phyloP scores from a whole-genome alignment of 148 eudicot genomes.

The Nepenthes gracilis region DNA sequence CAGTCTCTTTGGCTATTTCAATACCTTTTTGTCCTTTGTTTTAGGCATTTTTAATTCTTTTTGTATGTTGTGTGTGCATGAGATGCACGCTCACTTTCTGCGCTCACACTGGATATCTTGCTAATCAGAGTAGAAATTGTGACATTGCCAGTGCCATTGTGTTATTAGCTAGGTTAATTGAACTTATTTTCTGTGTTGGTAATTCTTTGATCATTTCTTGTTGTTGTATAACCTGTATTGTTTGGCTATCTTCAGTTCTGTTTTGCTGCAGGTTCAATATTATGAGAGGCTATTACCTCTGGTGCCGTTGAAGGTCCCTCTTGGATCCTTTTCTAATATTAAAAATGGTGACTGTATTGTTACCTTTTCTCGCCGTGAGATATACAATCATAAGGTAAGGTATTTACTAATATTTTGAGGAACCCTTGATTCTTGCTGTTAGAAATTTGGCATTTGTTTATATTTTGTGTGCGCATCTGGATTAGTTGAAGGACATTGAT shows the following conservation, averaged over 20 bases:
- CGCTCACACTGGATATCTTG: too few species aligned
- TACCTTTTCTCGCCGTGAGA: conserved; percentile 73
- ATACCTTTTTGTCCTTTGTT: too few species aligned
- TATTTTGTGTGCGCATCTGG: too few species aligned
- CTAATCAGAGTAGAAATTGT: too few species aligned
- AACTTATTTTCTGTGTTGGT: not conserved
- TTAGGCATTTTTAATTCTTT: too few species aligned
- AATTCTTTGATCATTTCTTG: not conserved
- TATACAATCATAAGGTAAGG: conserved; percentile 59
- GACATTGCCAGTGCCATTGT: too few species aligned
- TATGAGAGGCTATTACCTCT: conserved; percentile 93
- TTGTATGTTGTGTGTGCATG: too few species aligned
- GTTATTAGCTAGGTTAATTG: too few species aligned
- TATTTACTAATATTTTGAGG: not conserved
- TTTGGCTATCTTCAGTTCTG: not conserved
- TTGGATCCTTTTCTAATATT: conserved; percentile 69
- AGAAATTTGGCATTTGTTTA: too few species aligned
- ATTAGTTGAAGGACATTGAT: too few species aligned
- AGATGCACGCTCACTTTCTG: too few species aligned
- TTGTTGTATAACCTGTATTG: conserved; percentile 2
- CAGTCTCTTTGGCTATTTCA: too few species aligned
- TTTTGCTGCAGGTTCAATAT: conserved; percentile 44
- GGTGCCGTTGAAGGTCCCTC: conserved; percentile 57
- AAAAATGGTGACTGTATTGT: conserved; percentile 86
- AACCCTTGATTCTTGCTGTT: not conserved